Evolutionary conservation across 345 rosid genomes (phyloP).

Genomic region (Chamaenerion angustifolium): DNA sequence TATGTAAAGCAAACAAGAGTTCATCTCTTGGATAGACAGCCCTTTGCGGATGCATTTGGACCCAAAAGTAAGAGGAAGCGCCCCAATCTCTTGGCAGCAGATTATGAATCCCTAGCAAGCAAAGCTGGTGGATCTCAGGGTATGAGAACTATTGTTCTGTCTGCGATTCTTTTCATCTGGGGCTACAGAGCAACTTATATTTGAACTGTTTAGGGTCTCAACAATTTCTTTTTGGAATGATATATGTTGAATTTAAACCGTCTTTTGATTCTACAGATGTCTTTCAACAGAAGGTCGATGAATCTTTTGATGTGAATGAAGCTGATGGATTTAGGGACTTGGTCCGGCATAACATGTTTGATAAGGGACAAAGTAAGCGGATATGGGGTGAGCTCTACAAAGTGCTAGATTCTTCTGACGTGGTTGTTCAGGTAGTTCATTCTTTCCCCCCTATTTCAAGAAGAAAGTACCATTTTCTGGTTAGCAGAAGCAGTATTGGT

Average conservation of each 20-base stretch:
- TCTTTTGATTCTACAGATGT: conserved; percentile 33
- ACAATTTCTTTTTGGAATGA: no score
- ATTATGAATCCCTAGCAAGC: conserved; percentile 64
- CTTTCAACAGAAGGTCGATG: conserved; percentile 43
- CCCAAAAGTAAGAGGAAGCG: conserved; percentile 66
- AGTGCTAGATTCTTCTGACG: conserved; percentile 94
- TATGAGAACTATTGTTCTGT: conserved; percentile 3
- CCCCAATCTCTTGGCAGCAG: conserved; percentile 67
- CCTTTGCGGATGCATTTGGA: conserved; percentile 85
- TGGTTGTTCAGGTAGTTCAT: conserved; percentile 64
- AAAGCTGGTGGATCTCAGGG: conserved; percentile 85
- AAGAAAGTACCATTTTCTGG: no score
- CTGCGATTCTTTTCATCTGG: not conserved
- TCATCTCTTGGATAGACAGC: conserved; percentile 70
- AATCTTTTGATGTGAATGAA: conserved; percentile 38
- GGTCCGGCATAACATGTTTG: conserved; percentile 93
- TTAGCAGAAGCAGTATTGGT: no score
- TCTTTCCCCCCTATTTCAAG: not conserved
- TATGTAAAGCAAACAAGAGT: conserved; percentile 68
- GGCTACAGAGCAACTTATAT: no score
- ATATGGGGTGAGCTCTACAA: conserved; percentile 99
- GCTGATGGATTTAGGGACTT: conserved; percentile 78
- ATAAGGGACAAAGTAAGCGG: conserved; percentile 96
- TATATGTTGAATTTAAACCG: no score
- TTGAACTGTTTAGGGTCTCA: no score